These are phyloP conservation scores for Claviceps sp. DNA, from an alignment of 2,329 filamentous ascomycete species.

Conservation along the genomic window DNA sequence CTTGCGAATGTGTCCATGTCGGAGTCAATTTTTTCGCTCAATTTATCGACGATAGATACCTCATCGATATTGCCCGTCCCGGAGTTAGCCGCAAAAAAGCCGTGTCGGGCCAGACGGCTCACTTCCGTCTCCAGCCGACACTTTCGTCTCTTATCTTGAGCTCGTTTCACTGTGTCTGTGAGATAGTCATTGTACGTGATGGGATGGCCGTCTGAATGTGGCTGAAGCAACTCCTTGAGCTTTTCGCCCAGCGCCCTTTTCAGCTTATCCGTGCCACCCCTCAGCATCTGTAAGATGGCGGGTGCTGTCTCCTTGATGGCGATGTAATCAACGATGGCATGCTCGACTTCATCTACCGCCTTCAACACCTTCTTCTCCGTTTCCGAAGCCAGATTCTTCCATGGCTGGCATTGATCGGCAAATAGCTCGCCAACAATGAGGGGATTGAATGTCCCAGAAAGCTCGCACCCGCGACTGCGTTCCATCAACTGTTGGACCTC, in stretches of 20 bases:
- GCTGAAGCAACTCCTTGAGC: slow-evolving; percentile 7
- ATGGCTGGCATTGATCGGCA: slow-evolving; percentile 40
- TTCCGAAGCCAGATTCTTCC: slow-evolving; percentile 30
- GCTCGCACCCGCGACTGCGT: slow-evolving; percentile 28
- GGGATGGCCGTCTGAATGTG: slow-evolving; percentile 21
- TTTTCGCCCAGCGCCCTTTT: slow-evolving; percentile 14
- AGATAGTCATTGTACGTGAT: slow-evolving; percentile 42
- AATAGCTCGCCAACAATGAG: slow-evolving; percentile 47
- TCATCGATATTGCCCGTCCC: fast-evolving
- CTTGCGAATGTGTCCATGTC: slow-evolving; percentile 3
- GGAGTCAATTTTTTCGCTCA: background rate
- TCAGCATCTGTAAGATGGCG: slow-evolving; percentile 8
- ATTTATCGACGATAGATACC: background rate
- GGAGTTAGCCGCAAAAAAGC: background rate
- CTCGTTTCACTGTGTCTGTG: slow-evolving; percentile 21
- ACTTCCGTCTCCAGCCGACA: background rate
- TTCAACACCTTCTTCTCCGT: slow-evolving; percentile 4
- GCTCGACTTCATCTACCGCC: slow-evolving; percentile 5
- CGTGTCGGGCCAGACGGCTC: fast-evolving
- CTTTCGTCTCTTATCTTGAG: slow-evolving; percentile 9
- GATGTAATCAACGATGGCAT: slow-evolving; percentile 6
- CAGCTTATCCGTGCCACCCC: slow-evolving; percentile 9
- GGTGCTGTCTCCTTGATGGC: slow-evolving; percentile 8
- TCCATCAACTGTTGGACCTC: slow-evolving; percentile 12
- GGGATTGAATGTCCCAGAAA: slow-evolving; percentile 48